Conservation (phyloP, 345 rosid genomes). For the Eucalyptus victrix region DNA sequence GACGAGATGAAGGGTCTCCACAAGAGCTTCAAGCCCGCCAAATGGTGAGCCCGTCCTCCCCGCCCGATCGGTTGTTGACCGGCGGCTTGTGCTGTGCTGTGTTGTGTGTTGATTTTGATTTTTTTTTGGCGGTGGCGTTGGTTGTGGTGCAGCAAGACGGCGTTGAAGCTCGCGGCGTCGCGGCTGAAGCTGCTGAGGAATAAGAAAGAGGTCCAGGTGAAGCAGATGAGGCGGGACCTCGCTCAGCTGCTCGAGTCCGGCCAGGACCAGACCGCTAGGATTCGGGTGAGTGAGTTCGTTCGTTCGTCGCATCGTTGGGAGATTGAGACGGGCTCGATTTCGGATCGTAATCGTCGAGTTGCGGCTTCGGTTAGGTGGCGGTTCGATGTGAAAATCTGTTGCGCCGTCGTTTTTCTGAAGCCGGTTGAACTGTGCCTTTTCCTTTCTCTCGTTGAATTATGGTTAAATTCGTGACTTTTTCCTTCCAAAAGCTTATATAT, state of each 20-base stretch:
- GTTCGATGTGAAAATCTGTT: background rate
- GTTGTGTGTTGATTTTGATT: background rate
- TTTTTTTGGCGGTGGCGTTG: no score
- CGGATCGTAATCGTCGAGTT: background rate
- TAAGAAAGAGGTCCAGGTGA: slow-evolving; percentile 52
- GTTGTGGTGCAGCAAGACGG: slow-evolving; percentile 57
- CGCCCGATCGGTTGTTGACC: background rate
- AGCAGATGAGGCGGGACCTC: slow-evolving; percentile 63
- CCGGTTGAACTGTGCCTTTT: background rate
- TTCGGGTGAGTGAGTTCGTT: slow-evolving; percentile 36
- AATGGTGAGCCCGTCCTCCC: slow-evolving; percentile 37
- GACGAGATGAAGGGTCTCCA: slow-evolving; percentile 32
- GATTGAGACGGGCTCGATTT: background rate
- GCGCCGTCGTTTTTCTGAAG: background rate
- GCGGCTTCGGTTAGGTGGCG: background rate
- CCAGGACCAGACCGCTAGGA: slow-evolving; percentile 70
- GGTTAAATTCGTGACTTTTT: background rate
- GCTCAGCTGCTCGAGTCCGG: slow-evolving; percentile 78
- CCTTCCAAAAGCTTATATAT: background rate
- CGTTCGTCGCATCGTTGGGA: background rate
- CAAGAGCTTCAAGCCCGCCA: slow-evolving; percentile 84
- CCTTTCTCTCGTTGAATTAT: no score
- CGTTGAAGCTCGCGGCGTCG: slow-evolving; percentile 62
- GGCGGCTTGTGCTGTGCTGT: background rate
- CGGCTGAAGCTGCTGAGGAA: slow-evolving; percentile 75